These are phyloP conservation scores for Rhynchospora tenuis DNA, from an alignment of 176 grass and related monocot species.

Conservation along the genomic window DNA sequence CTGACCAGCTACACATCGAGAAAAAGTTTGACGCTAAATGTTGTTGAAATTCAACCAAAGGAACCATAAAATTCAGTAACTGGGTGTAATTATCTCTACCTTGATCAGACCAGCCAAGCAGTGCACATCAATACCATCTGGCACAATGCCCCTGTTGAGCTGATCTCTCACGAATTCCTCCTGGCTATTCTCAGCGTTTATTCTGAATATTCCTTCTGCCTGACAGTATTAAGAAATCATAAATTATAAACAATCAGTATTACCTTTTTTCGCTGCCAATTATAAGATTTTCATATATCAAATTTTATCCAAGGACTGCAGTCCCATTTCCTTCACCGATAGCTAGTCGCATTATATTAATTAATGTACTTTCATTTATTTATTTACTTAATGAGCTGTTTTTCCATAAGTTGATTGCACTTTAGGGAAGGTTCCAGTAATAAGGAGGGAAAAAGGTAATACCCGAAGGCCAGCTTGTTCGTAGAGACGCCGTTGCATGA, in stretches of 20 bases:
- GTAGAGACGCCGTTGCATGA: conserved; percentile 68
- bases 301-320: neutral
- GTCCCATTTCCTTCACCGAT: neutral
- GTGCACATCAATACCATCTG: conserved; percentile 65
- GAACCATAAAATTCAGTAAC: neutral
- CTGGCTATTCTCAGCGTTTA: conserved; percentile 76
- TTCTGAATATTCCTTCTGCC: conserved; percentile 83
- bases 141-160: conserved; percentile 60
- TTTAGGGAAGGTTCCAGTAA: neutral
- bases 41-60: neutral
- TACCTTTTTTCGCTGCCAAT: neutral
- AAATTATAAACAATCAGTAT: neutral
- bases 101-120: conserved; percentile 76
- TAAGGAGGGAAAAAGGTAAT: neutral
- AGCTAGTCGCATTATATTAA: neutral
- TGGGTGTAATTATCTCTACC: conserved; percentile 30
- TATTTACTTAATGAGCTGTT: neutral
- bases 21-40: neutral
- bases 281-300: neutral
- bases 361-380: neutral
- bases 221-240: conserved; percentile 25
- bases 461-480: conserved; percentile 60
- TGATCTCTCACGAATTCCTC: conserved; percentile 69
- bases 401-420: neutral
- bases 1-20: neutral